Evolutionary conservation across 192 early-diverging fungal species (phyloP).

Genomic region (Gamsiella multidivaricata): DNA sequence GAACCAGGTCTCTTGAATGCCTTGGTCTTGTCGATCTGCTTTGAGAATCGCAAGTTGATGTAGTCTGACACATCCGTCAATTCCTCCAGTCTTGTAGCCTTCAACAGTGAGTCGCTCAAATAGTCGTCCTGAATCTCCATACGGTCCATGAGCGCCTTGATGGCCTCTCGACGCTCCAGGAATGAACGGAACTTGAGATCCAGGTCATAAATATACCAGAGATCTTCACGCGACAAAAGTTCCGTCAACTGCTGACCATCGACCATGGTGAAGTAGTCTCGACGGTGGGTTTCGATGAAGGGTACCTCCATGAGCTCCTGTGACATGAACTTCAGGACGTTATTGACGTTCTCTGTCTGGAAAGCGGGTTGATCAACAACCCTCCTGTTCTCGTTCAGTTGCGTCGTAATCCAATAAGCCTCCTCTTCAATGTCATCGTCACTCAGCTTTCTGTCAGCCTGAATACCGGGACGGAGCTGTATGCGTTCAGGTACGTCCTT

Average conservation of each 20-base stretch:
- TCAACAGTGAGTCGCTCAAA: slow-evolving; percentile 59
- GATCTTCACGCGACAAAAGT: slow-evolving; percentile 72
- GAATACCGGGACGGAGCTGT: slow-evolving; percentile 73
- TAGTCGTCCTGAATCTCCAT: slow-evolving; percentile 60
- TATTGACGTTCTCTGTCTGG: slow-evolving; percentile 39
- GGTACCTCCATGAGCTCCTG: slow-evolving; percentile 91
- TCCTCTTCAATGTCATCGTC: slow-evolving; percentile 75
- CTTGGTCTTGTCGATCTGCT: slow-evolving; percentile 48
- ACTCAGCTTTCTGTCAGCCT: slow-evolving; percentile 49
- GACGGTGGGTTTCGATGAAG: slow-evolving; percentile 86
- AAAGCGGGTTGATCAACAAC: slow-evolving; percentile 32
- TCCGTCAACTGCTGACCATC: slow-evolving; percentile 57
- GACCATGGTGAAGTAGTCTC: slow-evolving; percentile 81
- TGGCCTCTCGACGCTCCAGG: slow-evolving; percentile 65
- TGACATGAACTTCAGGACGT: slow-evolving; percentile 54
- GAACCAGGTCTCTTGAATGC: slow-evolving; percentile 55
- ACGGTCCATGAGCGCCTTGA: slow-evolving; percentile 64
- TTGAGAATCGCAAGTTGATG: slow-evolving; percentile 67
- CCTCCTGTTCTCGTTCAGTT: slow-evolving; percentile 31
- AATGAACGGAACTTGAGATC: slow-evolving; percentile 82
- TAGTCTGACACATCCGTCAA: slow-evolving; percentile 73
- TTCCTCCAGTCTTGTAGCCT: slow-evolving; percentile 69
- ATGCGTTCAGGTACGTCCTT: slow-evolving; percentile 94
- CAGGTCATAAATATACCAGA: slow-evolving; percentile 92
- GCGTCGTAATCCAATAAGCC: slow-evolving; percentile 66